Conservation (phyloP, 2,329 filamentous ascomycete species). For the Beauveria australis region DNA sequence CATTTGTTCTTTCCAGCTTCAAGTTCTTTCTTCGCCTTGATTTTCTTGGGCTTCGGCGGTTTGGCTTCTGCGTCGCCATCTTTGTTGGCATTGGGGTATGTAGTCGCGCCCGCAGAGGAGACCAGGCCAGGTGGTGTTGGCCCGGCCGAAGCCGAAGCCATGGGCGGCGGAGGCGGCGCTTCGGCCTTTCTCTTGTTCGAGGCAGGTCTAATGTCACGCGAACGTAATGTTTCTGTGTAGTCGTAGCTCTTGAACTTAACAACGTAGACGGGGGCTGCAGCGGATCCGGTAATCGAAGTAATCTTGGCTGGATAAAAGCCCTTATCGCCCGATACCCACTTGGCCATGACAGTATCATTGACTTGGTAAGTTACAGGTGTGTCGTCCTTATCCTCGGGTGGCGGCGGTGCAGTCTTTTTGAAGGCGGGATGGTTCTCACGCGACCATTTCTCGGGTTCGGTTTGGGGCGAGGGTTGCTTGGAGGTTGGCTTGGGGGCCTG, state of each 20-base stretch:
- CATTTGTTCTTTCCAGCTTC: constrained; percentile 89
- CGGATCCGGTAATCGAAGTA: constrained; percentile 85
- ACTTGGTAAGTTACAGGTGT: constrained; percentile 61
- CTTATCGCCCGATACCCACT: constrained; percentile 85
- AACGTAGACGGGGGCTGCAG: constrained; percentile 83
- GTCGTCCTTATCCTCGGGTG: constrained; percentile 44
- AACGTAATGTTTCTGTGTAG: constrained; percentile 71
- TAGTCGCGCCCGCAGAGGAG: constrained; percentile 46
- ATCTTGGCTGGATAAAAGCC: constrained; percentile 88
- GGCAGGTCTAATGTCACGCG: constrained; percentile 76
- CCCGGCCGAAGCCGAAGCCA: constrained; percentile 19
- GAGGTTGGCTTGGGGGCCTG: constrained; percentile 36
- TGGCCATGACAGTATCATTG: constrained; percentile 83
- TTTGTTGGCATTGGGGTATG: constrained; percentile 54
- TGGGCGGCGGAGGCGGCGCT: constrained; percentile 47
- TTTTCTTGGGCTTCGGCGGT: constrained; percentile 74
- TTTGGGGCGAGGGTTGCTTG: constrained; percentile 38
- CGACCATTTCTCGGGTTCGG: constrained; percentile 66
- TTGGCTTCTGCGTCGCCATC: constrained; percentile 57
- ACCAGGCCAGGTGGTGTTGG: constrained; percentile 36
- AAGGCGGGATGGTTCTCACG: constrained; percentile 73
- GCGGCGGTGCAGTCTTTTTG: constrained; percentile 40
- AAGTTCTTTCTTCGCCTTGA: constrained; percentile 82
- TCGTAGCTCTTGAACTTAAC: constrained; percentile 93
- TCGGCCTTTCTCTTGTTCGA: constrained; percentile 83